Percentiles rank a stretch among this genome's conserved stretches.
Evolutionary conservation across 352 stramenopile genomes (phyloP).

Genomic region (Blastocystis sp.): DNA sequence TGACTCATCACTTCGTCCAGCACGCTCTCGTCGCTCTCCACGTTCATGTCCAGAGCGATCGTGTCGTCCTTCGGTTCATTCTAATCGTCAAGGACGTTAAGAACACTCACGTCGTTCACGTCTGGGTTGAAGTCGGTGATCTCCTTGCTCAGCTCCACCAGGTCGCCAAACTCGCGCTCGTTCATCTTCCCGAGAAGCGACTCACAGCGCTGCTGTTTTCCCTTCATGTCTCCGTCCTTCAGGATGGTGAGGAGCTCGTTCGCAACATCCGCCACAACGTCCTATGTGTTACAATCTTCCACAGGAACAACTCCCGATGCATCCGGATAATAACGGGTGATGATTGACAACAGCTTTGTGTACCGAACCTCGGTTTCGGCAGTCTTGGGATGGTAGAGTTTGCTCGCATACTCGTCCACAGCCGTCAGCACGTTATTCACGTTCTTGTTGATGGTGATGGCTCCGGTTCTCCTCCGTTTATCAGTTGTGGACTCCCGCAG

Average conservation of each 20-base stretch:
- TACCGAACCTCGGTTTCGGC: constrained; percentile 74
- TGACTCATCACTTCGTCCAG: constrained; percentile 86
- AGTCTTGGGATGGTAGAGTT: constrained; percentile 75
- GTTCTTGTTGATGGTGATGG: background rate
- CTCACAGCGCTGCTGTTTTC: constrained; percentile 67
- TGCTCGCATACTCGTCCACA: constrained; percentile 59
- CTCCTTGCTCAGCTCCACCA: constrained; percentile 72
- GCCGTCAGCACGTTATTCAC: constrained; percentile 16
- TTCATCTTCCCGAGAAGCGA: constrained; percentile 73
- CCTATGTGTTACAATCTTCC: constrained; percentile 75
- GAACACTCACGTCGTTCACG: constrained; percentile 59
- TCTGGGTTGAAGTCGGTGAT: constrained; percentile 74
- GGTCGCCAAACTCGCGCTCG: constrained; percentile 67
- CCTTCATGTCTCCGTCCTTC: constrained; percentile 77
- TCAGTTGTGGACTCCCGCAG: background rate
- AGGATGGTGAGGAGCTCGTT: constrained; percentile 81
- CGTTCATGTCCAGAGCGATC: constrained; percentile 85
- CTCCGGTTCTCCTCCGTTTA: constrained; percentile 30
- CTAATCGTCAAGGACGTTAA: constrained; percentile 58
- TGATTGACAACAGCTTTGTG: constrained; percentile 70
- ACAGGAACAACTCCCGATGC: constrained; percentile 64
- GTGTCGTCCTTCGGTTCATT: constrained; percentile 66
- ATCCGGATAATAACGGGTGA: background rate
- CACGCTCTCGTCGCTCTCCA: constrained; percentile 76
- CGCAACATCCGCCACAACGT: constrained; percentile 76